A percentile compares a stretch with the other conserved stretches of the same genome.
These are phyloP conservation scores for Oryza punctata DNA, from an alignment of 176 grass and related monocot genomes.

Conservation along the genomic window DNA sequence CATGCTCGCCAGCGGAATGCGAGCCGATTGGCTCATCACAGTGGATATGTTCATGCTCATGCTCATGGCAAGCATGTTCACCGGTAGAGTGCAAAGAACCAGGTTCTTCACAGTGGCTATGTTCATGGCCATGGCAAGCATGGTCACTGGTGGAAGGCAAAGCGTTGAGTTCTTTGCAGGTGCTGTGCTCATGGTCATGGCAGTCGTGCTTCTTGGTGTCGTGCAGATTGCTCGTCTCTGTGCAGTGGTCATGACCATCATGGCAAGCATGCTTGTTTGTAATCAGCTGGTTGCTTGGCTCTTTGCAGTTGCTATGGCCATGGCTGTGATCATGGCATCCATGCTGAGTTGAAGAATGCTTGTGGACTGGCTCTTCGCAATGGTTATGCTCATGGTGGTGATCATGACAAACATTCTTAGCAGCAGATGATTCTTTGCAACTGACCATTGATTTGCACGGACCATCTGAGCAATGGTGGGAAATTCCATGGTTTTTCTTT, in stretches of 20 bases:
- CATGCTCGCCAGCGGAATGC: constrained; percentile 21
- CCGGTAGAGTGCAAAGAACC: not conserved
- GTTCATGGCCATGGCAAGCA: constrained; percentile 34
- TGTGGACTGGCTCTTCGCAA: constrained; percentile 21
- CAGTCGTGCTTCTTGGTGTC: constrained; percentile 13
- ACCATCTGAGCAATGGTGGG: constrained; percentile 42
- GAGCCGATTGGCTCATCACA: constrained; percentile 15
- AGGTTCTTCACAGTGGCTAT: constrained; percentile 28
- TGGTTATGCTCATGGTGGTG: constrained; percentile 43
- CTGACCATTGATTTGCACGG: constrained; percentile 32
- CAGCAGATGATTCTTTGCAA: constrained; percentile 31
- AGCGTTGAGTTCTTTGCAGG: constrained; percentile 40
- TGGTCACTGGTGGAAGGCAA: not conserved
- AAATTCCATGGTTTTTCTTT: constrained; percentile 29
- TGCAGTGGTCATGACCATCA: constrained; percentile 28
- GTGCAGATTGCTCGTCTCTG: constrained; percentile 6
- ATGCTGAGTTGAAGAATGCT: constrained; percentile 17
- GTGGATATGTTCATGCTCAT: constrained; percentile 38
- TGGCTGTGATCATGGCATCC: constrained; percentile 46
- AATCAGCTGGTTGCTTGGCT: constrained; percentile 26
- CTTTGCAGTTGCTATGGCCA: constrained; percentile 30
- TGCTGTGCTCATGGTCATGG: constrained; percentile 39
- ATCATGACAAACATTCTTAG: constrained; percentile 38
- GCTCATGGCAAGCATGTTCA: constrained; percentile 31
- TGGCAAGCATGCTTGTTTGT: constrained; percentile 33